Conservation (phyloP, 441 rosid species). For the Gossypium schwendimanii region DNA sequence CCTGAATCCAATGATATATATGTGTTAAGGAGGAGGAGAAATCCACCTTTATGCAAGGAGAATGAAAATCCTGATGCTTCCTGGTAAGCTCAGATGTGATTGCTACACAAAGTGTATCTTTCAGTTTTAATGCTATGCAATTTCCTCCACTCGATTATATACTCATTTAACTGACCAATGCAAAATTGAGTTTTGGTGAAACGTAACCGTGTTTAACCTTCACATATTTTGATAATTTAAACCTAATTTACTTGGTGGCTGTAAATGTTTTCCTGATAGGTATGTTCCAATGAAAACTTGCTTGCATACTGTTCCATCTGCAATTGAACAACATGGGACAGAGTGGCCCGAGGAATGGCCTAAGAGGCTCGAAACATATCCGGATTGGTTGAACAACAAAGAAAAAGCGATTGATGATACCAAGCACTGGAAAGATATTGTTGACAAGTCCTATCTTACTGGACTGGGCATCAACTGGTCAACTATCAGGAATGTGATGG, state of each 20-base stretch:
- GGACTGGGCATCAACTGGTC: constrained; percentile 89
- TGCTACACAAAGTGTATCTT: constrained; percentile 1
- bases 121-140: not conserved
- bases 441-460: constrained; percentile 67
- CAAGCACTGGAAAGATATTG: constrained; percentile 69
- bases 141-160: not conserved
- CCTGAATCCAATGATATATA: constrained; percentile 84
- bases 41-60: constrained; percentile 80
- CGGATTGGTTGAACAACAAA: constrained; percentile 76
- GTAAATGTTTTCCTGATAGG: constrained; percentile 33
- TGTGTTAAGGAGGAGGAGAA: constrained; percentile 66
- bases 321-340: constrained; percentile 80
- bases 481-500: constrained; percentile 69
- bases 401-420: constrained; percentile 53
- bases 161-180: not conserved
- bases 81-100: constrained; percentile 46
- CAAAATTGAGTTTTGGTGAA: not conserved
- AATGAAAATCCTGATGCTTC: constrained; percentile 87
- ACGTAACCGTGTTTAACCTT: not conserved
- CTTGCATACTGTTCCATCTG: constrained; percentile 67
- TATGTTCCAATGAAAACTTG: constrained; percentile 70
- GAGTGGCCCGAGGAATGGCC: constrained; percentile 99
- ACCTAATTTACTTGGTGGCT: constrained; percentile 2
- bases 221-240: not conserved
- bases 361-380: constrained; percentile 78